Conservation (phyloP, 2,329 filamentous ascomycete species). For the Trichophyton verrucosum region DNA sequence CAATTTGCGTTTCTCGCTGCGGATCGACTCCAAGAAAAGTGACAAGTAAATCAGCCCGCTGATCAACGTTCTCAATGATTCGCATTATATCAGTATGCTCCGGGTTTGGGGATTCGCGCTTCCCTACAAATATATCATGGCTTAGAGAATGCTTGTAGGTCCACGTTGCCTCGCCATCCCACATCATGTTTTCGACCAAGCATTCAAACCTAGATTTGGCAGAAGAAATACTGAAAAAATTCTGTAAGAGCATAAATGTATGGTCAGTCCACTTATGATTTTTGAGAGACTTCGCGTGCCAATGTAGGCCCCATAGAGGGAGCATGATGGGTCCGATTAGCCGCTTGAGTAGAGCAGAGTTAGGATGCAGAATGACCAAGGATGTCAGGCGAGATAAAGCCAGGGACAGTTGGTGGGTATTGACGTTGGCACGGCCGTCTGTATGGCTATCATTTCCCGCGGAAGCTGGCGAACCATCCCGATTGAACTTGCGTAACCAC, state of each 20-base stretch:
- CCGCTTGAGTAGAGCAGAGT: slow-evolving; percentile 32
- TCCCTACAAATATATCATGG: slow-evolving; percentile 19
- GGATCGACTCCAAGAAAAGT: slow-evolving; percentile 28
- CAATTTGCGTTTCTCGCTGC: slow-evolving; percentile 28
- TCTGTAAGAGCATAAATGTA: slow-evolving; percentile 24
- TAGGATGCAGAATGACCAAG: slow-evolving; percentile 31
- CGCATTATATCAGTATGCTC: slow-evolving; percentile 21
- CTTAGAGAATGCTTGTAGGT: slow-evolving; percentile 20
- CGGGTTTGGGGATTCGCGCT: slow-evolving; percentile 13
- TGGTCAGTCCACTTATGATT: slow-evolving; percentile 20
- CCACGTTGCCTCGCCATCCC: slow-evolving; percentile 29
- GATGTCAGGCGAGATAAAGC: slow-evolving; percentile 26
- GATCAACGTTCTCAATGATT: slow-evolving; percentile 26
- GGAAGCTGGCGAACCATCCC: slow-evolving; percentile 10
- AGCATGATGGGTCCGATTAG: slow-evolving; percentile 29
- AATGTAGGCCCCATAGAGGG: slow-evolving; percentile 32
- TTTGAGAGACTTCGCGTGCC: slow-evolving; percentile 24
- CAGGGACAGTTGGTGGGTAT: slow-evolving; percentile 19
- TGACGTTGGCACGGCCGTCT: slow-evolving; percentile 16
- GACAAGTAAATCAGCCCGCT: slow-evolving; percentile 27
- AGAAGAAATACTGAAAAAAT: slow-evolving; percentile 32
- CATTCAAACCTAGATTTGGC: slow-evolving; percentile 26
- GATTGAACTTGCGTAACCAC: slow-evolving; percentile 21
- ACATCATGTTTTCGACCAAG: slow-evolving; percentile 30
- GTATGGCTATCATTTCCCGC: not conserved